Conservation (phyloP, 2,329 filamentous ascomycete genomes). For the Aspergillus sp. region DNA sequence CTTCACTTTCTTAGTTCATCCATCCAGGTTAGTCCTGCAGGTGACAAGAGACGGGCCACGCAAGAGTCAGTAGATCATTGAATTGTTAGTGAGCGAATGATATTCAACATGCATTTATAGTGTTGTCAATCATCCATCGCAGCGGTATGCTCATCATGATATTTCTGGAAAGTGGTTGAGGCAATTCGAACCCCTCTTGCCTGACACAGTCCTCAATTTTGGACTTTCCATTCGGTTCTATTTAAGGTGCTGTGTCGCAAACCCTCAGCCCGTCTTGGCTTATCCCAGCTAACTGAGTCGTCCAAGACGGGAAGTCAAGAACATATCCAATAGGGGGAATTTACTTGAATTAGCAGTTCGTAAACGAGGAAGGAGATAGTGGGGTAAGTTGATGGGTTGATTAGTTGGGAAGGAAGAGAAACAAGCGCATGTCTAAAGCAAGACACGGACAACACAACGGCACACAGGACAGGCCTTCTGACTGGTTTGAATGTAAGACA, state of each 20-base stretch:
- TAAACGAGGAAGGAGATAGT: background rate
- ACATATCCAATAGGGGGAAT: slow-evolving; percentile 3
- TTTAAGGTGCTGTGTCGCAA: background rate
- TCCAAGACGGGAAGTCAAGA: slow-evolving; percentile 1
- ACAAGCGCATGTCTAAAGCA: slow-evolving; percentile 2
- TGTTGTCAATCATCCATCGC: too few relatives aligned
- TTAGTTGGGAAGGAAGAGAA: background rate
- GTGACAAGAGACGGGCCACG: too few relatives aligned
- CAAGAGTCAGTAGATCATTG: too few relatives aligned
- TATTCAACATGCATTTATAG: too few relatives aligned
- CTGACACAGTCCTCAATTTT: background rate
- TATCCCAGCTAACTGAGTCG: background rate
- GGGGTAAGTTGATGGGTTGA: background rate
- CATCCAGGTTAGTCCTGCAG: too few relatives aligned
- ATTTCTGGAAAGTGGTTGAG: too few relatives aligned
- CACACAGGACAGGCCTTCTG: background rate
- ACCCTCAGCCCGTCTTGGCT: background rate
- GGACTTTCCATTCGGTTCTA: background rate
- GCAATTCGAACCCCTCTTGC: background rate
- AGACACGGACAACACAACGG: background rate
- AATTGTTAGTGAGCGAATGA: too few relatives aligned
- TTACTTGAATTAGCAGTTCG: background rate
- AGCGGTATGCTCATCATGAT: too few relatives aligned
- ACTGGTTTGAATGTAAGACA: slow-evolving; percentile 2
- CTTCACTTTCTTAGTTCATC: too few relatives aligned